phyloP scores from a whole-genome alignment of 2,329 filamentous ascomycete species.

The Trichoderma endophyticum region DNA sequence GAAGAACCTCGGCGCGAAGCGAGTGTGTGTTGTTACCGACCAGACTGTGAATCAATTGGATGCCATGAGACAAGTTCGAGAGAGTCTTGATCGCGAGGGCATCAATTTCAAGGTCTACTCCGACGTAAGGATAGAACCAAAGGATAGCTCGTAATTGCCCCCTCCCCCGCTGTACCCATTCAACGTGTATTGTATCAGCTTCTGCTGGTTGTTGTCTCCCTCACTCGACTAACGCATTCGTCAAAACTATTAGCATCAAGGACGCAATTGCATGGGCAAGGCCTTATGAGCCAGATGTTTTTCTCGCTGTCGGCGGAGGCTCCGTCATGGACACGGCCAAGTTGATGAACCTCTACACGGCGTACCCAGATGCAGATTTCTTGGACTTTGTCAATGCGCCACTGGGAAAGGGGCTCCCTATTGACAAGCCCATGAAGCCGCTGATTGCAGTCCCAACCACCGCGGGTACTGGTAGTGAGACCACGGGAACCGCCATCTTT shows the following conservation, averaged over 20 bases:
- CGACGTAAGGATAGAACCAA: constrained; percentile 81
- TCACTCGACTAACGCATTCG: constrained; percentile 1
- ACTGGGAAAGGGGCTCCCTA: constrained; percentile 78
- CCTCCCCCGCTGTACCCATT: not conserved
- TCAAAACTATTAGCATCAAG: constrained; percentile 59
- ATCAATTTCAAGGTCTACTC: constrained; percentile 80
- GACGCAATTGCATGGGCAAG: constrained; percentile 87
- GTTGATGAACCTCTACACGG: constrained; percentile 94
- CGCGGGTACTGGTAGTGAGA: constrained; percentile 85
- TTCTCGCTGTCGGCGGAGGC: constrained; percentile 83
- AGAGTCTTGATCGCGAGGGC: constrained; percentile 74
- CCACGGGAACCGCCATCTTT: constrained; percentile 96
- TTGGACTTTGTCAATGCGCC: constrained; percentile 98
- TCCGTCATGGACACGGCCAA: constrained; percentile 98
- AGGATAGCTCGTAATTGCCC: constrained; percentile 75
- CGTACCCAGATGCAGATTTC: constrained; percentile 88
- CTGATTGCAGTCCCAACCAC: constrained; percentile 83
- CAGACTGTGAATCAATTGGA: constrained; percentile 74
- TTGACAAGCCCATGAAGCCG: constrained; percentile 66
- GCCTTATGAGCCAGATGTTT: constrained; percentile 78
- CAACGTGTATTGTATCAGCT: not conserved
- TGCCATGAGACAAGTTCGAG: constrained; percentile 84
- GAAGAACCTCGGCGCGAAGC: constrained; percentile 81
- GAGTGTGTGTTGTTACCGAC: constrained; percentile 91
- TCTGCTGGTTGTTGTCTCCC: not conserved